Conservation (phyloP, 2,329 filamentous ascomycete species). For the Coniella lustricola region DNA sequence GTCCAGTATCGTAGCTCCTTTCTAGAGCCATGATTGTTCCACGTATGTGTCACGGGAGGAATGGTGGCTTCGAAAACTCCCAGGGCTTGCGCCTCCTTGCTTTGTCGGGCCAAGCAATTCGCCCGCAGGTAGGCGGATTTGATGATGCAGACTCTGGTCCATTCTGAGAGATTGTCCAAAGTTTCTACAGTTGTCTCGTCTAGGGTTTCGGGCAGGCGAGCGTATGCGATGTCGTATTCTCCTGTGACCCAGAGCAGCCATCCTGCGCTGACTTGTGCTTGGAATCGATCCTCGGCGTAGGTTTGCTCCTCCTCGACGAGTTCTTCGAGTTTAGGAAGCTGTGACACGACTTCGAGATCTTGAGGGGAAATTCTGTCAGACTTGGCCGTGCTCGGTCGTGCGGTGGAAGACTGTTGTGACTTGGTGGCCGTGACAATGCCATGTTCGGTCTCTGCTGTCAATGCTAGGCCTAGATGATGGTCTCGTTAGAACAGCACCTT, state of each 20-base stretch:
- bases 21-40: conserved; percentile 43
- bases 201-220: conserved; percentile 57
- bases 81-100: conserved; percentile 51
- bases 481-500: conserved; percentile 18
- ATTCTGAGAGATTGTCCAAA: conserved; percentile 55
- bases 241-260: conserved; percentile 77
- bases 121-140: conserved; percentile 75
- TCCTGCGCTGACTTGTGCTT: conserved; percentile 75
- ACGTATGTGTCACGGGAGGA: conserved; percentile 51
- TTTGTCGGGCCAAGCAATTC: conserved; percentile 47
- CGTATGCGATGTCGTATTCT: conserved; percentile 57
- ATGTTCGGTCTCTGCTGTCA: conserved; percentile 63
- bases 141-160: conserved; percentile 75
- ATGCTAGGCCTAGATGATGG: conserved; percentile 50
- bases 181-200: conserved; percentile 46
- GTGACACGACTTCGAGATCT: conserved; percentile 38
- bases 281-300: conserved; percentile 56
- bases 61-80: conserved; percentile 60
- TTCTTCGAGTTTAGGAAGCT: conserved; percentile 44
- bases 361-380: conserved; percentile 28
- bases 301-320: conserved; percentile 52
- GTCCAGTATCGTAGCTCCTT: conserved; percentile 71
- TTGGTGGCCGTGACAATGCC: conserved; percentile 52
- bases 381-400: conserved; percentile 33
- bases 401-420: conserved; percentile 29